Percentiles rank a stretch among this genome's conserved stretches.
Conservation (phyloP, 441 rosid species). For the Populus hybrid region DNA sequence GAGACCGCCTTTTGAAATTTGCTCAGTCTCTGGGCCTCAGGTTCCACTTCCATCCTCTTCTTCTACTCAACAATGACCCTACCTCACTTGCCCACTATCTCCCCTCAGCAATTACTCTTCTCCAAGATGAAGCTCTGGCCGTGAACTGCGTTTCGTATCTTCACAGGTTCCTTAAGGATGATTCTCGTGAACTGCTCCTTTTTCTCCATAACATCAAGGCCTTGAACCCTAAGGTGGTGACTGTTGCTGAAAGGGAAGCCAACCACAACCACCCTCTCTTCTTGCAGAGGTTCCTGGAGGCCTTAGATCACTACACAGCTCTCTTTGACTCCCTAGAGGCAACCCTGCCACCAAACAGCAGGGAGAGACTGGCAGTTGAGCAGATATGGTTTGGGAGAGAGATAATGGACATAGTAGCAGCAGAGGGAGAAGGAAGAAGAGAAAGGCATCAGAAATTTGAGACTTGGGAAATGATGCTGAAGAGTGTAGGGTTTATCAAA, state of each 20-base stretch:
- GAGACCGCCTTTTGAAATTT: slow-evolving; percentile 66
- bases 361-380: slow-evolving; percentile 74
- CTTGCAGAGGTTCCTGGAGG: slow-evolving; percentile 67
- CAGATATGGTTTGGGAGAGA: slow-evolving; percentile 84
- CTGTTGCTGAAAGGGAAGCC: slow-evolving; percentile 78
- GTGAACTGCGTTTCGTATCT: slow-evolving; percentile 76
- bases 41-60: slow-evolving; percentile 72
- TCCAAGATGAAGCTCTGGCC: slow-evolving; percentile 30
- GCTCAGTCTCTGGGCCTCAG: slow-evolving; percentile 72
- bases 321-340: slow-evolving; percentile 90
- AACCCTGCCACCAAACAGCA: slow-evolving; percentile 80
- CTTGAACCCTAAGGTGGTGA: slow-evolving; percentile 68
- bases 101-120: slow-evolving; percentile 38
- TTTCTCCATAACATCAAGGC: slow-evolving; percentile 63
- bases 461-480: slow-evolving; percentile 73
- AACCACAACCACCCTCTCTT: slow-evolving; percentile 64
- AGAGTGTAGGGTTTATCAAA: slow-evolving; percentile 58
- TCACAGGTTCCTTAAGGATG: slow-evolving; percentile 54
- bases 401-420: slow-evolving; percentile 64
- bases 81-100: slow-evolving; percentile 37
- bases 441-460: slow-evolving; percentile 62
- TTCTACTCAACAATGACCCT: slow-evolving; percentile 48
- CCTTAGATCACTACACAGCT: slow-evolving; percentile 69
- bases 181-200: slow-evolving; percentile 45
- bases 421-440: slow-evolving; percentile 55